Evolutionary conservation across 148 eudicot species (phyloP).

Genomic region (Rhododendron molle): DNA sequence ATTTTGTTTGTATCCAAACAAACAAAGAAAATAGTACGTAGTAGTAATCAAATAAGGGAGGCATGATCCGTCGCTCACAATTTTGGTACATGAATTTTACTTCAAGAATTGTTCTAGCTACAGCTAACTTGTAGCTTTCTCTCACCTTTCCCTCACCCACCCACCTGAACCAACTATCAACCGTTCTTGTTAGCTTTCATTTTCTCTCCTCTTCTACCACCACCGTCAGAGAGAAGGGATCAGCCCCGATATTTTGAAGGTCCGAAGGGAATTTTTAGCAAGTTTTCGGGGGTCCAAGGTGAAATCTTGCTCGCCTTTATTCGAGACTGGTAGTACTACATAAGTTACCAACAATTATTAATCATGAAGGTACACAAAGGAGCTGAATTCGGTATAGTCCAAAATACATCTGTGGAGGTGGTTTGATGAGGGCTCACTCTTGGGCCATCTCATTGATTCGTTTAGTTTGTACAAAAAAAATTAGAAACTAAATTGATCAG

Average conservation of each 20-base stretch:
- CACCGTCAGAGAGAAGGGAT: too few relatives aligned
- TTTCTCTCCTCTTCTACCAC: background rate
- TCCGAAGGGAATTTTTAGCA: too few relatives aligned
- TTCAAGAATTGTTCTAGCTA: slow-evolving; percentile 13
- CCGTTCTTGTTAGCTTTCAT: background rate
- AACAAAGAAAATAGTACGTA: background rate
- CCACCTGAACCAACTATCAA: slow-evolving; percentile 2
- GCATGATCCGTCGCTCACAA: background rate
- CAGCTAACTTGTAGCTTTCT: slow-evolving; percentile 22
- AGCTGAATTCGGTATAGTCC: background rate
- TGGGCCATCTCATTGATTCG: background rate
- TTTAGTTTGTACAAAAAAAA: background rate
- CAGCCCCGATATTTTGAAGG: too few relatives aligned
- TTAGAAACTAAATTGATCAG: background rate
- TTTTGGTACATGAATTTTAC: background rate
- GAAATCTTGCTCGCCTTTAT: too few relatives aligned
- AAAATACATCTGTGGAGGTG: background rate
- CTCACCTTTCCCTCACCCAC: slow-evolving; percentile 25
- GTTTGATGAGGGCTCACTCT: background rate
- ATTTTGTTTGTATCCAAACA: background rate
- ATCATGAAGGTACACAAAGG: too few relatives aligned
- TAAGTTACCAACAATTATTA: too few relatives aligned
- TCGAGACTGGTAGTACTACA: too few relatives aligned
- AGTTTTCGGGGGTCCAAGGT: too few relatives aligned
- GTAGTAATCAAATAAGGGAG: background rate